Base-by-base conservation (phyloP, 2,329 filamentous ascomycete genomes). In the Fusarium haematococcum region DNA sequence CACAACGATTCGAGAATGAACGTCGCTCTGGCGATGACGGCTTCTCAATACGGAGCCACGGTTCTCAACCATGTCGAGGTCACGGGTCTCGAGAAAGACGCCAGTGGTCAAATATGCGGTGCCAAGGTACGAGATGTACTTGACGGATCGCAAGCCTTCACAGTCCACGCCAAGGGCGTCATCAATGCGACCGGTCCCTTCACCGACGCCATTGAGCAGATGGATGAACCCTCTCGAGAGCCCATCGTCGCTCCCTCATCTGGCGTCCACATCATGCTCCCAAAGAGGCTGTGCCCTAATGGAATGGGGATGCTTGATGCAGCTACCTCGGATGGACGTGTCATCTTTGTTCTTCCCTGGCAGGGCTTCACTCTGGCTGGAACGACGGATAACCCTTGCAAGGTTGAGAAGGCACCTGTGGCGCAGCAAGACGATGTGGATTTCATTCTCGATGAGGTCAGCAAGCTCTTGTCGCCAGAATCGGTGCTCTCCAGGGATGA, bases 1-100 rank as follows among this genome's bases (percentile, higher is more conserved):
- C 94, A 96, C 86, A 96, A 97, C 80, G 94, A 97, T 81, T 95
- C 94, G 30, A 91, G 94, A 71, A 97, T 96, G 93, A 96, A 96
- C 81, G 91, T 95, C 54, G 94, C 93, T 11, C 88, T 97, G 58
- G 94, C 93, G 25, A 91, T 95, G 86, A 96, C 94, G 9, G 93
- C 94, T 63, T 91, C 93, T 10, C 87, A 95, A 39, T 95, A 95
- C 80, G 94, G 94, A 67, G 91, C 92, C 56, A 96, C 93, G 16
- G 88, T 96, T 27, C 90, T 95, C 70, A 96, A 95, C 84, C 93
- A 97, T 83, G 87, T 94, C 82, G 92, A 96, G 82, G 93, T 96
- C 37, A 95, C 93, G 2, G 86, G 85, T 33, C 86, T 96, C 37
- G 89, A 92, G 64, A 96, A 95, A 85, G 92, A 94, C 78, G 88